Evolutionary conservation across 768 basidiomycete genomes (phyloP).

Genomic region (Serpula lacrymans): DNA sequence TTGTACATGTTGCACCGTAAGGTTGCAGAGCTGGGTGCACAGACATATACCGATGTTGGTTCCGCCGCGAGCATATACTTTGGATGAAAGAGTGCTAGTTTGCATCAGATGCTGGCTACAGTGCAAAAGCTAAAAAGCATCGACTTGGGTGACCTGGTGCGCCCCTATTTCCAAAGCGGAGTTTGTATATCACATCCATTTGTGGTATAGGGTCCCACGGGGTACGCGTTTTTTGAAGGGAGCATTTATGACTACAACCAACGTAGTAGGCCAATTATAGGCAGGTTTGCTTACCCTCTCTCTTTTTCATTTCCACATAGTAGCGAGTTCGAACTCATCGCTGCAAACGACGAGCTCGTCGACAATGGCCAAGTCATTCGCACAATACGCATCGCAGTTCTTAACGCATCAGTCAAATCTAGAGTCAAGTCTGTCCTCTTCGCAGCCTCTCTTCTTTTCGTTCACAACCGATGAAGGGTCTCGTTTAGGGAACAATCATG

Average conservation of each 20-base stretch:
- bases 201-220: no score
- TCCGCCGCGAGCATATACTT: no score
- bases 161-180: no score
- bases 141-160: no score
- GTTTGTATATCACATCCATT: no score
- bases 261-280: no score
- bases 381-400: constrained; percentile 80
- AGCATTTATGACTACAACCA: no score
- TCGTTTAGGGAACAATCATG: constrained; percentile 44
- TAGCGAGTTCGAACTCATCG: not conserved
- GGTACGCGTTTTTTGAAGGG: no score
- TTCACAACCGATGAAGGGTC: constrained; percentile 74
- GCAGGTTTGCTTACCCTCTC: not conserved
- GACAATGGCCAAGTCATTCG: constrained; percentile 66
- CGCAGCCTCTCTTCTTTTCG: constrained; percentile 85
- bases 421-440: constrained; percentile 54
- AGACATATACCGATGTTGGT: no score
- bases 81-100: no score
- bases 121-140: no score
- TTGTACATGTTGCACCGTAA: constrained; percentile 80
- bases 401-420: constrained; percentile 55
- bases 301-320: not conserved
- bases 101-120: no score
- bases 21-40: constrained; percentile 71
- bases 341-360: not conserved